Evolutionary conservation across 768 basidiomycete genomes (phyloP).

Genomic region (Nidularia pulvinata): DNA sequence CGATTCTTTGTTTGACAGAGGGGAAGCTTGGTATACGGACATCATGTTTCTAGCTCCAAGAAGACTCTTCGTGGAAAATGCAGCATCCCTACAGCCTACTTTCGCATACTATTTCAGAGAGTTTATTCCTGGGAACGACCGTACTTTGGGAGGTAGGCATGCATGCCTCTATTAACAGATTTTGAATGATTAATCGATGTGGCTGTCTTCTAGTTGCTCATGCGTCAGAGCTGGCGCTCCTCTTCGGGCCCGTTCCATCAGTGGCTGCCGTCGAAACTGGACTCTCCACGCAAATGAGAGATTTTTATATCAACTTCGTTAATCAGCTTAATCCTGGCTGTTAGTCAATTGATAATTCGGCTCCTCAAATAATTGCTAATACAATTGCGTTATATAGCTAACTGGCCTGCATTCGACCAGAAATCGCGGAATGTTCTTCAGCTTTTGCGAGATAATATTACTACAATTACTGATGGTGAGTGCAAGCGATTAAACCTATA

Average conservation of each 20-base stretch:
- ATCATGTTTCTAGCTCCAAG: constrained; percentile 54
- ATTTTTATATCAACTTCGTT: constrained; percentile 58
- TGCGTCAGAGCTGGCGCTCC: constrained; percentile 42
- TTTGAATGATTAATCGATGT: not conserved
- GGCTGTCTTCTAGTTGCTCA: constrained; percentile 38
- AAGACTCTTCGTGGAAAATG: constrained; percentile 48
- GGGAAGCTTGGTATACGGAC: constrained; percentile 57
- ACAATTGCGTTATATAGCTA: not conserved
- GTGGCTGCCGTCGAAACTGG: constrained; percentile 33
- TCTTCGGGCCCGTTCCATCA: constrained; percentile 46
- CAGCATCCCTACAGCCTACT: constrained; percentile 41
- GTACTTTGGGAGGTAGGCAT: constrained; percentile 41
- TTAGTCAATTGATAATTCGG: constrained; percentile 17
- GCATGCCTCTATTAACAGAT: not conserved
- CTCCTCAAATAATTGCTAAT: not conserved
- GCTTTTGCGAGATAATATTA: not conserved
- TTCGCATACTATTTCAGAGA: constrained; percentile 58
- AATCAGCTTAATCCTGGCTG: constrained; percentile 55
- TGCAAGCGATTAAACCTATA: not conserved
- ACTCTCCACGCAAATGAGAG: constrained; percentile 46
- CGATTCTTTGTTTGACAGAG: constrained; percentile 58
- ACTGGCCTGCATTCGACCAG: not conserved
- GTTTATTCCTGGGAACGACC: constrained; percentile 54
- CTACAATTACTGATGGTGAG: not conserved
- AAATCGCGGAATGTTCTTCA: not conserved